These are phyloP conservation scores for Kodamaea lidongshanica DNA, from an alignment of 805 yeast species.

Conservation along the genomic window DNA sequence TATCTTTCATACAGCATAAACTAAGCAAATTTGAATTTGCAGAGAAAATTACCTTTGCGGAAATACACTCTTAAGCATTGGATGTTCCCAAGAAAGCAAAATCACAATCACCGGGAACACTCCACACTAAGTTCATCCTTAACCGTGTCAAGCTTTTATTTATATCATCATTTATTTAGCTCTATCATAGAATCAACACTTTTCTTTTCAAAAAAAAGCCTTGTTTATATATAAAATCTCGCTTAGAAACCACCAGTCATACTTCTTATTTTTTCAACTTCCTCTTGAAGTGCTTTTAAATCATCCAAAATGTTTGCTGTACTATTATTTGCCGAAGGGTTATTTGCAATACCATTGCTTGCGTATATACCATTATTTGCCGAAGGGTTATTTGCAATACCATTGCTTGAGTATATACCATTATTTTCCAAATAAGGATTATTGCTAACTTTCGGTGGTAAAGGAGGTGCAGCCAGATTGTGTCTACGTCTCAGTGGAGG, in stretches of 20 bases:
- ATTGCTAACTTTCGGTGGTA: constrained; percentile 27
- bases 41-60: too few species aligned
- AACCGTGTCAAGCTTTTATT: too few species aligned
- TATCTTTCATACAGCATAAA: too few species aligned
- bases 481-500: constrained; percentile 35
- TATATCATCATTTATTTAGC: background rate
- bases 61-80: too few species aligned
- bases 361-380: constrained; percentile 2
- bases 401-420: constrained; percentile 8
- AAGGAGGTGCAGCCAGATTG: constrained; percentile 19
- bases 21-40: too few species aligned
- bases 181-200: constrained; percentile 1
- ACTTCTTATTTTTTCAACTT: constrained; percentile 52
- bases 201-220: too few species aligned
- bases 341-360: constrained; percentile 9
- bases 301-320: constrained; percentile 56
- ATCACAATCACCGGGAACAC: too few species aligned
- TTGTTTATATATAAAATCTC: too few species aligned
- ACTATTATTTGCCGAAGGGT: constrained; percentile 22
- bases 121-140: too few species aligned
- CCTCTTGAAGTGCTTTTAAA: constrained; percentile 60
- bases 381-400: constrained; percentile 10
- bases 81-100: too few species aligned
- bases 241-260: constrained; percentile 41
- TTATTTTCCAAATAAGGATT: constrained; percentile 7